Conservation (phyloP, 176 grass and related monocot genomes). For the Oryza australiensis region DNA sequence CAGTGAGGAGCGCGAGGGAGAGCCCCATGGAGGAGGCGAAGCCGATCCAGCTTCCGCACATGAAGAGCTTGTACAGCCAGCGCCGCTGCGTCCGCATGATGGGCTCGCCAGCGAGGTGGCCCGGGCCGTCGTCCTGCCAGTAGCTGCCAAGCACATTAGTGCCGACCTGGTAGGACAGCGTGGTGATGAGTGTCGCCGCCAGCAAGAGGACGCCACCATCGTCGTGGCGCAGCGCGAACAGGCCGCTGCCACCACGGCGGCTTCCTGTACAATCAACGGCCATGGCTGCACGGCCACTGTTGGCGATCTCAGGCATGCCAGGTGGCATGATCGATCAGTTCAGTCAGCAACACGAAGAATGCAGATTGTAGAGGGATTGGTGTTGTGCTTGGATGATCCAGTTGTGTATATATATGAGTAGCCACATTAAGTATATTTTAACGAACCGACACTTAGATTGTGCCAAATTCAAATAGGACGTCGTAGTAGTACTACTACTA, state of each 20-base stretch:
- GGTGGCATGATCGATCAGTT: too few species aligned
- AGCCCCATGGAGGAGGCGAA: slow-evolving; percentile 39
- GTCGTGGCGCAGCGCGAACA: neutral
- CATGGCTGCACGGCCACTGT: too few species aligned
- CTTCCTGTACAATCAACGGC: too few species aligned
- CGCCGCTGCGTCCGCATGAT: slow-evolving; percentile 41
- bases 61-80: slow-evolving; percentile 38
- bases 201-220: slow-evolving; percentile 5
- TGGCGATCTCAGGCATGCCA: too few species aligned
- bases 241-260: neutral
- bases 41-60: slow-evolving; percentile 28
- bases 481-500: too few species aligned
- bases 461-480: too few species aligned
- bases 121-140: slow-evolving; percentile 24
- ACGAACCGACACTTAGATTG: too few species aligned
- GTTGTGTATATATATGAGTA: too few species aligned
- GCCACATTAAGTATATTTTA: too few species aligned
- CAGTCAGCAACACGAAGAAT: too few species aligned
- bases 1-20: slow-evolving; percentile 24
- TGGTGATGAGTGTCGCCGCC: slow-evolving; percentile 41
- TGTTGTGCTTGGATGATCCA: too few species aligned
- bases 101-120: slow-evolving; percentile 17
- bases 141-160: slow-evolving; percentile 35
- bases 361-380: too few species aligned
- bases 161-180: slow-evolving; percentile 38